These are phyloP conservation scores for Rachicladosporium sp. DNA, from an alignment of 2,329 filamentous ascomycete species.

Conservation along the genomic window DNA sequence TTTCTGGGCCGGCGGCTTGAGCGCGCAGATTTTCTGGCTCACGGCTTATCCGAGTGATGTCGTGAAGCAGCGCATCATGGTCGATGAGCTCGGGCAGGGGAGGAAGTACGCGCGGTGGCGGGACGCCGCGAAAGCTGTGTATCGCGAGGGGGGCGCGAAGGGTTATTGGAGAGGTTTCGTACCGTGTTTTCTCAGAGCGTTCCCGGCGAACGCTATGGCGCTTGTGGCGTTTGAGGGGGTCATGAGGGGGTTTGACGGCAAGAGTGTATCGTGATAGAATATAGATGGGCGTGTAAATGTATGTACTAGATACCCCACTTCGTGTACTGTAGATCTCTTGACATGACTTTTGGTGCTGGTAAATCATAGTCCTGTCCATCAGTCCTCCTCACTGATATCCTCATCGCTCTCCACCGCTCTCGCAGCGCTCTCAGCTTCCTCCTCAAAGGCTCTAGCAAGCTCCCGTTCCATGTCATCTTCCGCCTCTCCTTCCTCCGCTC, in stretches of 20 bases:
- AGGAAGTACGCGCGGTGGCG: slow-evolving; percentile 63
- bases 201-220: slow-evolving; percentile 91
- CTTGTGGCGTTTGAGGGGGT: slow-evolving; percentile 86
- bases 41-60: slow-evolving; percentile 75
- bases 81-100: slow-evolving; percentile 69
- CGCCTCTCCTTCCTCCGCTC: slow-evolving; percentile 20
- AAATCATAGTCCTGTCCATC: not conserved
- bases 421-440: slow-evolving; percentile 22
- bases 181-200: slow-evolving; percentile 85
- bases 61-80: slow-evolving; percentile 95
- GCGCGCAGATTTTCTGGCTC: slow-evolving; percentile 89
- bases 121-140: slow-evolving; percentile 67
- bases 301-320: too few relatives aligned
- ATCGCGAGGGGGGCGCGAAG: slow-evolving; percentile 58
- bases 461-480: slow-evolving; percentile 30
- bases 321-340: too few relatives aligned
- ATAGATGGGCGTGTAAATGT: too few relatives aligned
- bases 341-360: too few relatives aligned
- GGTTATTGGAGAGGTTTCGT: slow-evolving; percentile 89
- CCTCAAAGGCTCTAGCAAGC: slow-evolving; percentile 30
- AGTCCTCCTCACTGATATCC: slow-evolving; percentile 23
- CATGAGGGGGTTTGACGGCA: slow-evolving; percentile 15
- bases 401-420: slow-evolving; percentile 31
- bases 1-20: slow-evolving; percentile 92
- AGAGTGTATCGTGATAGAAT: too few relatives aligned